Evolutionary conservation across 164 flowering plant genomes (phyloP).

Genomic region (Amborella trichopoda): DNA sequence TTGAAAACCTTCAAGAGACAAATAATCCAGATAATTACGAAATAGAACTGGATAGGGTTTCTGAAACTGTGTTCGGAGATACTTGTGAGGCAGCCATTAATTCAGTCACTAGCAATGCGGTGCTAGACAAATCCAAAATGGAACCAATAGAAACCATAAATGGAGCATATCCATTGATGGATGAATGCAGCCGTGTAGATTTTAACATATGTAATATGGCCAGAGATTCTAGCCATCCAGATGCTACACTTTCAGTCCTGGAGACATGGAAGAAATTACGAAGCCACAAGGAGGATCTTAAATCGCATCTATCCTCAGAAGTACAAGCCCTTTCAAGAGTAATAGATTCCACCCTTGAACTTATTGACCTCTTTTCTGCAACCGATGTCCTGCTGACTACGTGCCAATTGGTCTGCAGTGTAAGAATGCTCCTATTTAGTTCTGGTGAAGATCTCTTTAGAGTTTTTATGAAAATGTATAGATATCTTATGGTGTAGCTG

Average conservation of each 20-base stretch:
- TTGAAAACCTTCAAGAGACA: constrained; percentile 5
- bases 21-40: constrained; percentile 9
- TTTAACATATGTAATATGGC: constrained; percentile 18
- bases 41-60: constrained; percentile 9
- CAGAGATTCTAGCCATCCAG: constrained; percentile 8
- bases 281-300: constrained; percentile 25
- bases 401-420: constrained; percentile 25
- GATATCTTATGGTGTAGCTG: too few relatives aligned
- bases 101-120: constrained; percentile 25
- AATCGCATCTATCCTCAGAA: constrained; percentile 25
- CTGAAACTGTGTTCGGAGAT: constrained; percentile 8
- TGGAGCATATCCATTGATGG: constrained; percentile 43
- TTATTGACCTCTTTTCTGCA: constrained; percentile 62
- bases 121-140: constrained; percentile 42
- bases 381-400: constrained; percentile 50
- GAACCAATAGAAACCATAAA: constrained; percentile 21
- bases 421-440: too few relatives aligned
- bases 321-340: constrained; percentile 23
- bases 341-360: constrained; percentile 24
- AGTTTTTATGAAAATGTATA: too few relatives aligned
- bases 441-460: too few relatives aligned
- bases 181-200: constrained; percentile 86
- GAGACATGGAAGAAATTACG: constrained; percentile 67
- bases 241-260: constrained; percentile 24
- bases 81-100: constrained; percentile 16